Evolutionary conservation across 306 rosid species (phyloP).

Genomic region (Astragalus glycyphyllos): DNA sequence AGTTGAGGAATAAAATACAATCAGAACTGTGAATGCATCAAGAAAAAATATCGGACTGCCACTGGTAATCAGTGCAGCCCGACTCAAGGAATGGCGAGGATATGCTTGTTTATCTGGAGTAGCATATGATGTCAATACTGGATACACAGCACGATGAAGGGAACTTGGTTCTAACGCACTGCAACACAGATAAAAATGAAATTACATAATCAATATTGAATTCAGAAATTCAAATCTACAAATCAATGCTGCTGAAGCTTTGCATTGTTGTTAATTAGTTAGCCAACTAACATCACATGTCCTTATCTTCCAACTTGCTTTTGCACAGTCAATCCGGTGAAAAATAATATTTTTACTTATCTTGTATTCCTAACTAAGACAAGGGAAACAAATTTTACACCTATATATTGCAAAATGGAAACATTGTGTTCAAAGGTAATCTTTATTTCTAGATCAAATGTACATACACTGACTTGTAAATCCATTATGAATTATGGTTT

Average conservation of each 20-base stretch:
- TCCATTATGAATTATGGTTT: constrained; percentile 26
- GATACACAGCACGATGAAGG: constrained; percentile 90
- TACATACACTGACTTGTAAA: constrained; percentile 21
- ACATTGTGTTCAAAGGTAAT: constrained; percentile 7
- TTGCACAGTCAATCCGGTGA: constrained; percentile 12
- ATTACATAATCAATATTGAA: constrained; percentile 36
- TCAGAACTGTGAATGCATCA: constrained; percentile 85
- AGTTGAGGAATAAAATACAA: constrained; percentile 91
- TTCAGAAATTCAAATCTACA: constrained; percentile 28
- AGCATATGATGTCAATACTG: constrained; percentile 84
- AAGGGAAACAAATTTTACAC: constrained; percentile 15
- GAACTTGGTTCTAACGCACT: constrained; percentile 92
- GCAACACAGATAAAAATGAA: constrained; percentile 47
- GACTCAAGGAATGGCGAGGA: constrained; percentile 92
- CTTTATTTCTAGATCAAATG: constrained; percentile 21
- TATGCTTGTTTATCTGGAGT: constrained; percentile 87
- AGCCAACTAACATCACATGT: background rate
- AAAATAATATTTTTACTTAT: constrained; percentile 5
- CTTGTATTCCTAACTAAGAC: constrained; percentile 7
- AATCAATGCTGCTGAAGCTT: constrained; percentile 8
- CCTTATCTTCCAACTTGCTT: constrained; percentile 31
- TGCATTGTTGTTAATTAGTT: background rate
- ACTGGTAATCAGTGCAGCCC: constrained; percentile 91
- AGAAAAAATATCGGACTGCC: constrained; percentile 99
- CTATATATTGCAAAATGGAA: constrained; percentile 6